phyloP scores from a whole-genome alignment of 345 rosid genomes.

The Kernera saxatilis region DNA sequence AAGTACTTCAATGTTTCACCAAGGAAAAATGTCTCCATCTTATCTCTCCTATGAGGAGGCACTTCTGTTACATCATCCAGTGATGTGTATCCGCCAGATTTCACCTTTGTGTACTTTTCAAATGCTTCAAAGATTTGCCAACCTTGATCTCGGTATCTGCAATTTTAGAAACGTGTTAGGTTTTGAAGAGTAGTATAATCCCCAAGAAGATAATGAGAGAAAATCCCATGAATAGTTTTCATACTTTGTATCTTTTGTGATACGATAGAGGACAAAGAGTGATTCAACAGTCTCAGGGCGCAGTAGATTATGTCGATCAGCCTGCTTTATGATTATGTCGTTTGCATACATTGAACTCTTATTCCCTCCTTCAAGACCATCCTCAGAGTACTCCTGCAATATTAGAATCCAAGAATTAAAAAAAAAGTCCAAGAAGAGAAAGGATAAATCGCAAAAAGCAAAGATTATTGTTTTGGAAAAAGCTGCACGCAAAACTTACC shows the following conservation, averaged over 20 bases:
- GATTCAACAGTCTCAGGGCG: constrained; percentile 99
- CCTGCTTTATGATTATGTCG: constrained; percentile 81
- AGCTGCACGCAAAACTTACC: constrained; percentile 36
- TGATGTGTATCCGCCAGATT: constrained; percentile 81
- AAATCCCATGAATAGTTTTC: constrained; percentile 9
- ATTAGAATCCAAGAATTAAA: constrained; percentile 19
- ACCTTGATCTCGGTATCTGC: constrained; percentile 90
- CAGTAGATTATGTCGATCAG: constrained; percentile 87
- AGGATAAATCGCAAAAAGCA: not conserved
- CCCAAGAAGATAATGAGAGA: constrained; percentile 3
- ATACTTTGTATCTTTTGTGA: constrained; percentile 81
- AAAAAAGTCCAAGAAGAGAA: constrained; percentile 5
- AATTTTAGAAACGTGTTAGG: constrained; percentile 12
- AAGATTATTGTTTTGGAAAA: not conserved
- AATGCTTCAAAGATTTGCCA: constrained; percentile 96
- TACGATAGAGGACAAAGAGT: constrained; percentile 72
- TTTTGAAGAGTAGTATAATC: not conserved
- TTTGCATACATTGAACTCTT: constrained; percentile 63
- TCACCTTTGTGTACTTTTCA: constrained; percentile 77
- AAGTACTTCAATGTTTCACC: constrained; percentile 88
- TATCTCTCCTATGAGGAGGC: constrained; percentile 84
- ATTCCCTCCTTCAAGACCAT: constrained; percentile 86
- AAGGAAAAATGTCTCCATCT: constrained; percentile 91
- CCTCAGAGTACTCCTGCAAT: constrained; percentile 74
- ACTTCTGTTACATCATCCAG: constrained; percentile 70